phyloP scores from a whole-genome alignment of 371 early-diverging fungal genomes.

The Batrachochytrium dendrobatidis region DNA sequence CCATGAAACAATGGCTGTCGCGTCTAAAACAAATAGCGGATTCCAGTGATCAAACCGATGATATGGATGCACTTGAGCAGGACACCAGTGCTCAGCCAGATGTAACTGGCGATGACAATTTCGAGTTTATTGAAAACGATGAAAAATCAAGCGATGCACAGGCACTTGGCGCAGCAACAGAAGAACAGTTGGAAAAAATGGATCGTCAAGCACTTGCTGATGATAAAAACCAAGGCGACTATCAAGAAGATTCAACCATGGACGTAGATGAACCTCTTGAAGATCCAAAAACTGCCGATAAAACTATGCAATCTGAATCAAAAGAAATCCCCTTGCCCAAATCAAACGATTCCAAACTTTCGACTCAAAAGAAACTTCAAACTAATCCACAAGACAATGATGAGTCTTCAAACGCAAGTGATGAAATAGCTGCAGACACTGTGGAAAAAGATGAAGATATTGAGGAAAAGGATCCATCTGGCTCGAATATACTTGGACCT shows the following conservation, averaged over 20 bases:
- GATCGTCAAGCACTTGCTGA: slow-evolving; percentile 50
- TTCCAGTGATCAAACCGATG: slow-evolving; percentile 33
- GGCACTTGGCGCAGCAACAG: slow-evolving; percentile 66
- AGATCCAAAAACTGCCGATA: slow-evolving; percentile 7
- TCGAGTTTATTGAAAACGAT: slow-evolving; percentile 31
- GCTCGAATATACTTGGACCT: neutral
- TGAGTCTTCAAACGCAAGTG: slow-evolving; percentile 24
- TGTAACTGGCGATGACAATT: slow-evolving; percentile 34
- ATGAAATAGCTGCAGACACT: too few relatives aligned
- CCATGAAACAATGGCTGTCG: slow-evolving; percentile 82
- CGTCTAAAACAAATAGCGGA: slow-evolving; percentile 58
- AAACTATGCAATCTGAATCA: neutral
- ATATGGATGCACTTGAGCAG: slow-evolving; percentile 17
- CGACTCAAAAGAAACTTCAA: neutral
- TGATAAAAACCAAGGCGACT: slow-evolving; percentile 37
- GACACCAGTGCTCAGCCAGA: slow-evolving; percentile 35
- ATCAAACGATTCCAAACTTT: neutral
- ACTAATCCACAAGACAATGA: slow-evolving; percentile 23
- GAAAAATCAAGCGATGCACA: slow-evolving; percentile 61
- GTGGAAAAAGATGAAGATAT: slow-evolving; percentile 9
- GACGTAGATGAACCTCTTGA: slow-evolving; percentile 15
- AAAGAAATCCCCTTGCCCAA: neutral
- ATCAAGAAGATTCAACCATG: slow-evolving; percentile 33
- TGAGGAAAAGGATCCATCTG: slow-evolving; percentile 3
- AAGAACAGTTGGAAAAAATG: slow-evolving; percentile 62